Evolutionary conservation across 208 protist genomes (phyloP), one percentile per base, ranked within the genome.

Genomic region (Acanthamoeba culbertsoni): DNA sequence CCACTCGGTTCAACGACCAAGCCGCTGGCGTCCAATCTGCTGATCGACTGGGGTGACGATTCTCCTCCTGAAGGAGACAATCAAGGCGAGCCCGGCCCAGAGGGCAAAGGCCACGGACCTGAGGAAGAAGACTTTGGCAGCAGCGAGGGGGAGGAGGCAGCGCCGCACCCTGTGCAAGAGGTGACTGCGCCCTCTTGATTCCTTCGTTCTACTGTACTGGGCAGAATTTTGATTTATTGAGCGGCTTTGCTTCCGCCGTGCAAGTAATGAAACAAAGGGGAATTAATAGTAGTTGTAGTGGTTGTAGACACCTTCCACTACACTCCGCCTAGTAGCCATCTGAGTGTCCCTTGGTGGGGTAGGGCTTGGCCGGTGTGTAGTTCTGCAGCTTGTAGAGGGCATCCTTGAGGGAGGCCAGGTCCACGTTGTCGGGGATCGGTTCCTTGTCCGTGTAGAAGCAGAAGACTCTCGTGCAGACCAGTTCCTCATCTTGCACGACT

Each of bases 401-500:
- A 35, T 90, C 82, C n/a, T 43, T 42, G 31, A 90, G 23, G 45
- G 37, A 48, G 82, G 26, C 18, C 26, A 90, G 82, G 53, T 90
- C 82, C 12, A 90, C 53, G 46, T 40, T 90, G 82, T 62, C 82
- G 1, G 82, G 82, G n/a, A 90, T 90, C 43, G 73, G 37, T 35
- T 45, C 42, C 53, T 62, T 90, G 82, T 90, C 55, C 35, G 82
- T 90, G 42, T 90, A 90, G 82, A 90, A 71, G 55, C 82, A 90
- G 55, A 90, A 90, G 35, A 90, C 31, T 5, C 48, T 45, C 23
- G 82, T 90, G 82, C 31, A 71, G 16, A 90, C 82, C 51, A 90
- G 82, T 18, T 90, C 82, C 42, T 90, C 82, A 37, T 90, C 53
- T 48, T 37, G 51, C 16, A 90, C 82, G 31, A 90, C 82, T 84